Base-by-base conservation (phyloP, 2,329 filamentous ascomycete genomes). In the Elsinoe necatrix region DNA sequence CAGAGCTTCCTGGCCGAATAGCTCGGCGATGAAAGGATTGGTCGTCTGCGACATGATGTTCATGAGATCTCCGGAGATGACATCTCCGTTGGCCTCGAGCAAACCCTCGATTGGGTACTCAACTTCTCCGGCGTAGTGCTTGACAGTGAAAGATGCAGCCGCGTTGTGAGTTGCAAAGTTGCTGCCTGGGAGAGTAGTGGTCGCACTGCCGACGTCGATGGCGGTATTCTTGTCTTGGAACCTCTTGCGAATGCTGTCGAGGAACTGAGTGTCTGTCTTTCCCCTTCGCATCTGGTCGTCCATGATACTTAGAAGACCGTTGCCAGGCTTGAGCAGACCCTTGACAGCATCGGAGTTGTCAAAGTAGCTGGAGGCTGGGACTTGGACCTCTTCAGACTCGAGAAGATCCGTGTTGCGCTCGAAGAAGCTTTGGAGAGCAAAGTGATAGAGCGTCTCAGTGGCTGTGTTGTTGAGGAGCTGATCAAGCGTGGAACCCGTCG, bases 281-380 rank as follows among this genome's bases (percentile, higher is more conserved):
- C 92, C 87, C 55, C 92, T 87, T 50, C 88, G 85, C 43, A 90
- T 95, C 71, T 98, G 93, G 66, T 98, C 93, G 67, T 98, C 93
- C 0, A 98, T 77, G 61, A 98, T 98, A 71, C 89, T 91, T 18
- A 98, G 77, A 37, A 98, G 77, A 43, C 93, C 93, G 65, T 97
- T 97, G 23, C 91, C 89, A 57, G 89, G 80, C 74, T 97, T 98
- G 56, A 98, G 76, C 29, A 98, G 78, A 11, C 90, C 92, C 65
- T 87, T 89, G 59, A 96, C 90, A 8, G 92, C 90, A 69, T 97
- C 93, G 0, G 88, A 90, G 71, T 97, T 98, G 72, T 98, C 93
- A 64, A 96, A 98, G 71, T 97, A 98, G 73, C 89, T 95, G 0
- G 92, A 96, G 0, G 91, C 85, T 1, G 91, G 81, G 2, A 98